phyloP scores from a whole-genome alignment of 805 yeast species.

The Monosporozyma aerobia region DNA sequence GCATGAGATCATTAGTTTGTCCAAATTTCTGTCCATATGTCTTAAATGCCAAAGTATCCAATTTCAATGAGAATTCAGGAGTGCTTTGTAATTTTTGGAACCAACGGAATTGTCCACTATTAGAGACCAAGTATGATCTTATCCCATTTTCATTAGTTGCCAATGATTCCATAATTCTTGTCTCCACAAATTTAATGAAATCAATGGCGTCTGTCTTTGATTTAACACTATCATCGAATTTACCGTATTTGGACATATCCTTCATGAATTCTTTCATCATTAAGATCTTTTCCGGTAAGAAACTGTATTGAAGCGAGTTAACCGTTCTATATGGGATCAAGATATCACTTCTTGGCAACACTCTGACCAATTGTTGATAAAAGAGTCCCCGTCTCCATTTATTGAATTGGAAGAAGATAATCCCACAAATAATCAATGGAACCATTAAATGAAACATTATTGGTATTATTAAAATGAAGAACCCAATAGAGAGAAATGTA shows the following conservation, averaged over 20 bases:
- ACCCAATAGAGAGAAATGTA: constrained; percentile 2
- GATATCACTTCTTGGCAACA: constrained; percentile 11
- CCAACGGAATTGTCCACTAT: constrained; percentile 6
- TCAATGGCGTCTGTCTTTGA: constrained; percentile 2
- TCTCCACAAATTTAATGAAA: constrained; percentile 10
- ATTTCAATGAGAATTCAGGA: constrained; percentile 6
- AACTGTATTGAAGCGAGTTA: constrained; percentile 11
- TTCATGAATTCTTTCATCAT: neutral
- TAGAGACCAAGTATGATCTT: constrained; percentile 10
- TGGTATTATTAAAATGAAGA: constrained; percentile 10
- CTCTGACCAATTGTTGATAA: constrained; percentile 9
- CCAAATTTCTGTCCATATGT: constrained; percentile 7
- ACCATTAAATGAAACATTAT: constrained; percentile 13
- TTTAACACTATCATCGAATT: neutral
- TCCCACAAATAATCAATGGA: constrained; percentile 17
- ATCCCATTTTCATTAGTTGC: constrained; percentile 17
- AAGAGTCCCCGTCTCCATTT: constrained; percentile 16
- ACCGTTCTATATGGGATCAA: constrained; percentile 10
- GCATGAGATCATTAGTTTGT: constrained; percentile 6
- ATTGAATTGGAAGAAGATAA: constrained; percentile 18
- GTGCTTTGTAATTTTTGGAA: neutral
- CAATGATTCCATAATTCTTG: constrained; percentile 19
- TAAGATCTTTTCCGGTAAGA: constrained; percentile 4
- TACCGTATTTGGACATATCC: neutral
- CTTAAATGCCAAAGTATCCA: constrained; percentile 6